These are phyloP conservation scores for Leishmania tarentolae DNA, from an alignment of 208 protist species.

Conservation along the genomic window DNA sequence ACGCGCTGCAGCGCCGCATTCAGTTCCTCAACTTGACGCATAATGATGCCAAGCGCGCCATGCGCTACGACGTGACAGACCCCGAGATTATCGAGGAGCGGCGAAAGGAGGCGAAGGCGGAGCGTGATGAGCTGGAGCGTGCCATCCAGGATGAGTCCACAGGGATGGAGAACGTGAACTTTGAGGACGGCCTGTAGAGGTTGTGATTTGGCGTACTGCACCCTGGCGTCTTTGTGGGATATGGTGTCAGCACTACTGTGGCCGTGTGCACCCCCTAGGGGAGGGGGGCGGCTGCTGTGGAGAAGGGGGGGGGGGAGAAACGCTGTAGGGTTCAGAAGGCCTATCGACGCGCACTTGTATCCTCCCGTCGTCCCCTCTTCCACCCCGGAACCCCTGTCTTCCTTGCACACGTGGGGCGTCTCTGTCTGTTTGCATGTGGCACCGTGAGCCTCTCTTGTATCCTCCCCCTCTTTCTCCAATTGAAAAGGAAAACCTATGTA, in stretches of 20 bases:
- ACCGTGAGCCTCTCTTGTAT: background rate
- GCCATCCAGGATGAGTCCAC: conserved; percentile 75
- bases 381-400: background rate
- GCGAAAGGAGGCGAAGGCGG: conserved; percentile 59
- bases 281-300: background rate
- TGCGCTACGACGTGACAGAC: conserved; percentile 87
- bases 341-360: background rate
- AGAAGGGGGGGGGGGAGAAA: background rate
- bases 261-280: background rate
- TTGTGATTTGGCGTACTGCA: background rate
- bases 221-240: background rate
- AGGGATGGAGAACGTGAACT: conserved; percentile 72
- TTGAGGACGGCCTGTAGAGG: conserved; percentile 80
- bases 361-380: conserved; percentile 1
- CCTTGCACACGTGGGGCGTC: background rate
- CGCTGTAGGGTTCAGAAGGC: background rate
- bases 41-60: conserved; percentile 95
- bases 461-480: background rate
- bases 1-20: conserved; percentile 95
- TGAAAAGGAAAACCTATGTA: background rate
- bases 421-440: background rate
- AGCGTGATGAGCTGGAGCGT: conserved; percentile 69
- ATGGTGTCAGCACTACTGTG: background rate
- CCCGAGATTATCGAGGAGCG: conserved; percentile 81
- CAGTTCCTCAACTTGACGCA: conserved; percentile 95